Percentiles rank a stretch among this genome's conserved stretches.
phyloP scores from a whole-genome alignment of 2,329 filamentous ascomycete species.

The Biscogniauxia mediterranea region DNA sequence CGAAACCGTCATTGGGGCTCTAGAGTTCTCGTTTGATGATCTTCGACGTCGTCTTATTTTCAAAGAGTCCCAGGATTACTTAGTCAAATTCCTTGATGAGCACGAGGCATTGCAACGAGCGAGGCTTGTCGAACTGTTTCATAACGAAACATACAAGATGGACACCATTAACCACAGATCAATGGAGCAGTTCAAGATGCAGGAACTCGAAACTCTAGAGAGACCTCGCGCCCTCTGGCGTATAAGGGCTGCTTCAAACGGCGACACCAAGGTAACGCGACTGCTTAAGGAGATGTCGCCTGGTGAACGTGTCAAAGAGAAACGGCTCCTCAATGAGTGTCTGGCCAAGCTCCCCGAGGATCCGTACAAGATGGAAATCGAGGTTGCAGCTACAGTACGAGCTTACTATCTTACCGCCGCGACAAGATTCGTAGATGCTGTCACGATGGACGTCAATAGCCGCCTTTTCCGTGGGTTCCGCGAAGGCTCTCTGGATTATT shows the following conservation, averaged over 20 bases:
- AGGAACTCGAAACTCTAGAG: conserved; percentile 30
- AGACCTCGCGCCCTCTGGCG: conserved; percentile 47
- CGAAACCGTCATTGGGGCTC: conserved; percentile 41
- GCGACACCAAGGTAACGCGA: conserved; percentile 30
- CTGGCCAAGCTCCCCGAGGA: conserved; percentile 50
- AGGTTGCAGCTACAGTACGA: conserved; percentile 58
- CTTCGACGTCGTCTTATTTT: conserved; percentile 47
- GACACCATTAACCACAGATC: conserved; percentile 52
- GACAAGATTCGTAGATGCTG: conserved; percentile 56
- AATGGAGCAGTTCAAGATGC: conserved; percentile 7
- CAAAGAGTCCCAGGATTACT: conserved; percentile 39
- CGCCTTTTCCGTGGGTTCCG: conserved; percentile 14
- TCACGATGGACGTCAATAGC: conserved; percentile 24
- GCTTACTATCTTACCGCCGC: conserved; percentile 67
- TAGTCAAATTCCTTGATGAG: conserved; percentile 41
- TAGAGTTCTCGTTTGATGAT: conserved; percentile 43
- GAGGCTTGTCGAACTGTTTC: conserved; percentile 42
- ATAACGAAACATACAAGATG: conserved; percentile 50
- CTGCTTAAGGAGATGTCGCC: conserved; percentile 36
- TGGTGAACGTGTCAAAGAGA: conserved; percentile 45
- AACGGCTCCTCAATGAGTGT: conserved; percentile 39
- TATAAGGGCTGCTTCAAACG: conserved; percentile 34
- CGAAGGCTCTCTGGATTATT: conserved; percentile 11
- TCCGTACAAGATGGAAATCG: conserved; percentile 54
- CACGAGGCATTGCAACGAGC: conserved; percentile 34